Conservation (phyloP, 192 early-diverging fungal genomes). For the Neocallimastix lanati region DNA sequence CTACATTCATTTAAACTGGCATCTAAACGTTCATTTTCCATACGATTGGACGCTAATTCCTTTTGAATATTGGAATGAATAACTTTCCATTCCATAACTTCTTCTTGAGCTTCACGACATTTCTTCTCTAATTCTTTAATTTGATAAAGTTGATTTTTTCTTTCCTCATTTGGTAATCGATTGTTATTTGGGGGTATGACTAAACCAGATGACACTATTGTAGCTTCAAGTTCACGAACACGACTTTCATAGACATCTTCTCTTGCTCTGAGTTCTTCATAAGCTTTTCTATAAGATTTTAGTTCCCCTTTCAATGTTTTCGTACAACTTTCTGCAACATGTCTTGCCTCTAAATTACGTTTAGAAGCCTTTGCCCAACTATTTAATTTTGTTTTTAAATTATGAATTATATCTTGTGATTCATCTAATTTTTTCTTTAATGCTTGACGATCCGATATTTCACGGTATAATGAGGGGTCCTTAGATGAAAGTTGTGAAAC, state of each 20-base stretch:
- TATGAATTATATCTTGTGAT: neutral
- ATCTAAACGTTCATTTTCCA: neutral
- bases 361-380: neutral
- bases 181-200: neutral
- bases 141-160: neutral
- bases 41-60: neutral
- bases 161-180: neutral
- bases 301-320: neutral
- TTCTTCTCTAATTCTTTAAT: neutral
- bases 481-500: neutral
- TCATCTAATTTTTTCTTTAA: neutral
- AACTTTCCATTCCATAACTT: neutral
- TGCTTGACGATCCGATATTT: neutral
- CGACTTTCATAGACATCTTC: neutral
- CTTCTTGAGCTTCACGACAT: neutral
- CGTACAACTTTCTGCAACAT: neutral
- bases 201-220: neutral
- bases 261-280: neutral
- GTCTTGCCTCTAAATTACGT: neutral
- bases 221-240: neutral
- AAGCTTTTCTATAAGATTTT: neutral
- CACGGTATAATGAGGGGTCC: neutral
- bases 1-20: neutral
- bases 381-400: neutral
- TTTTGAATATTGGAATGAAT: neutral